Conservation (phyloP, 2,329 filamentous ascomycete species). For the Stylonectria norvegica region DNA sequence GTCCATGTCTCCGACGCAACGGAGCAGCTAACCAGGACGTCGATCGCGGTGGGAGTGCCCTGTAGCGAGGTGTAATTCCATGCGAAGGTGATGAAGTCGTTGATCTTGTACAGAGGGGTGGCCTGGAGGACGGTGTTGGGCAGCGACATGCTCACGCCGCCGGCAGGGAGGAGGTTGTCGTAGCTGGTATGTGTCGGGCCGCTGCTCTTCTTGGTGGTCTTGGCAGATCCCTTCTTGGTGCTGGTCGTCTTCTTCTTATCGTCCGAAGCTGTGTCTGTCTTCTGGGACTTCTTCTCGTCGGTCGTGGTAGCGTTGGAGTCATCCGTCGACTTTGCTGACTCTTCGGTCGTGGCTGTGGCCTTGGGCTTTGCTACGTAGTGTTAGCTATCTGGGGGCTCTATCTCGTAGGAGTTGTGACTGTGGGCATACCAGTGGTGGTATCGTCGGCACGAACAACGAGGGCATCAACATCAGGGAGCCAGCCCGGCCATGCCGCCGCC, state of each 20-base stretch:
- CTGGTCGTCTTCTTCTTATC: conserved; percentile 26
- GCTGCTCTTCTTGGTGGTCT: conserved; percentile 21
- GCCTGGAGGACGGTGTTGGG: conserved; percentile 44
- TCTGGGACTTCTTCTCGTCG: conserved; percentile 7
- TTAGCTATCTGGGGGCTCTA: background rate
- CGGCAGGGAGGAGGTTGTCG: conserved; percentile 45
- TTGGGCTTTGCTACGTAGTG: no score
- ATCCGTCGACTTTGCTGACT: no score
- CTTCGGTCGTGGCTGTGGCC: conserved; percentile 15
- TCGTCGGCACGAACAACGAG: conserved; percentile 50
- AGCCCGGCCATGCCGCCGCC: conserved; percentile 55
- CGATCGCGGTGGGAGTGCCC: conserved; percentile 56
- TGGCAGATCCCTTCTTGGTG: conserved; percentile 26
- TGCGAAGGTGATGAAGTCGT: conserved; percentile 55
- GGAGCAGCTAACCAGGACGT: conserved; percentile 57
- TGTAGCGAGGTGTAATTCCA: conserved; percentile 65
- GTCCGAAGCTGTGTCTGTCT: conserved; percentile 7
- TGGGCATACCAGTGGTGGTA: conserved; percentile 16
- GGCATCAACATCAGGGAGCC: conserved; percentile 51
- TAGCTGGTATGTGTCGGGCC: conserved; percentile 39
- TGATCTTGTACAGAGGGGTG: conserved; percentile 57
- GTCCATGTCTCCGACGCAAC: conserved; percentile 54
- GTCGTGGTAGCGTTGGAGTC: conserved; percentile 3
- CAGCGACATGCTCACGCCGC: conserved; percentile 51
- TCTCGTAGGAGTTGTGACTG: conserved; percentile 6